These are phyloP conservation scores for Thuidium tamariscinum DNA, from an alignment of 225 moss, liverwort and hornwort genomes.

Conservation along the genomic window DNA sequence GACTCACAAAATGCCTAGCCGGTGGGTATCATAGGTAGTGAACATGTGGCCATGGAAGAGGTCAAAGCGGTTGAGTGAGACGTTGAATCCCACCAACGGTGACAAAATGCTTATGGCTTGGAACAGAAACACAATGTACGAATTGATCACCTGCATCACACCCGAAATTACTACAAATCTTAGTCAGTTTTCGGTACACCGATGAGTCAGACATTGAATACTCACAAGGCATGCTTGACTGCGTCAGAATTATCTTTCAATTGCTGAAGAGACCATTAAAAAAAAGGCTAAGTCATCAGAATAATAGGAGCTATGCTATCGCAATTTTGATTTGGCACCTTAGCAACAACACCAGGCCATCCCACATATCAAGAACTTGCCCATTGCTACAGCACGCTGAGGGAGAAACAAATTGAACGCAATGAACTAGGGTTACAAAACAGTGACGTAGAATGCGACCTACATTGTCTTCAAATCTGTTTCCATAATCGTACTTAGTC, in stretches of 20 bases:
- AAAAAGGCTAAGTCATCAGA: background rate
- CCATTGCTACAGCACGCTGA: background rate
- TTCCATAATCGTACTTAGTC: constrained; percentile 79
- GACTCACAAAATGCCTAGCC: constrained; percentile 90
- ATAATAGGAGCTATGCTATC: background rate
- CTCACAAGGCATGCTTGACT: background rate
- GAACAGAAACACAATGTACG: constrained; percentile 67
- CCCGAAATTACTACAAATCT: background rate
- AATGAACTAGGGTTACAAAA: background rate
- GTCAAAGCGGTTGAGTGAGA: constrained; percentile 83
- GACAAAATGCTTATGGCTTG: constrained; percentile 62
- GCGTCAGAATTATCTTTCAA: background rate
- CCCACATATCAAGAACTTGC: background rate
- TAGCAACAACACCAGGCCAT: background rate
- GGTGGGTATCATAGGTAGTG: constrained; percentile 58
- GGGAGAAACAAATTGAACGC: background rate
- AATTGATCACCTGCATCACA: constrained; percentile 54
- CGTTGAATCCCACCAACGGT: constrained; percentile 70
- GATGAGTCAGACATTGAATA: background rate
- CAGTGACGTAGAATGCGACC: background rate
- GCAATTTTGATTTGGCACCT: background rate
- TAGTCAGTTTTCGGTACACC: background rate
- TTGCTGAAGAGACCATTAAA: background rate
- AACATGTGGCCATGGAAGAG: constrained; percentile 98
- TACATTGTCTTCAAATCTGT: constrained; percentile 57